Evolutionary conservation across 192 early-diverging fungal species (phyloP), one percentile per base, ranked within the genome.

Genomic region (Coemansia sp.): DNA sequence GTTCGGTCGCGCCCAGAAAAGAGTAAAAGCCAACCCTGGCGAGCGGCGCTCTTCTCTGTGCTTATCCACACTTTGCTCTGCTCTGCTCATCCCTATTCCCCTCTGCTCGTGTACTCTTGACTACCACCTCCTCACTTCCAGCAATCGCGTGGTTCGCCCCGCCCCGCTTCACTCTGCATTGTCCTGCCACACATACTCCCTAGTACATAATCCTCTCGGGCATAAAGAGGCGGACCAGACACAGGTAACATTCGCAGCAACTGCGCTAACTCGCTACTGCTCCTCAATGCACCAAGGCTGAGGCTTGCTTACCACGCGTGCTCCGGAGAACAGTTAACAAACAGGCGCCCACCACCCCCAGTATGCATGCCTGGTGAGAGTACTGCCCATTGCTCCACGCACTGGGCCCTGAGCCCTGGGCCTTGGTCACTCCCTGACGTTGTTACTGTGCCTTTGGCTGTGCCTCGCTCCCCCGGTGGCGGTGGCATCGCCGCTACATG

Each of bases 231-330:
- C 58, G 43, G 57, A 43, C 44, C 44, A 66, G 72, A 73, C 67
- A 66, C 72, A 73, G 72, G 72, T 73, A 73, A 73, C 60, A 39
- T 50, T 67, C 47, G 65, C 72, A 73, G 60, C 30, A 38, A 14
- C 66, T 50, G 65, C 60, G 37, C 40, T 5, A 33, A 30, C 53
- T 23, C 40, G 30, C 63, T 66, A 72, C 70, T 66, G 53, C 69
- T 43, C 26, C 37, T 59, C 30, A 40, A 26, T 55, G 55, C 55
- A 33, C 55, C 55, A 6, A 32, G 0, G 57, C 66, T 33, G 57
- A 42, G 66, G 30, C 13, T 57, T 35, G 37, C 19, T 35, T 23
- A 11, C 44, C 32, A 30, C 23, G 26, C 50, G 26, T 28, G 19
- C 61, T 63, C 14, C 33, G 2, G 16, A 46, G 19, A 39, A 64